phyloP scores from a whole-genome alignment of 176 grass and related monocot species.

The Oropetium thomaeum region DNA sequence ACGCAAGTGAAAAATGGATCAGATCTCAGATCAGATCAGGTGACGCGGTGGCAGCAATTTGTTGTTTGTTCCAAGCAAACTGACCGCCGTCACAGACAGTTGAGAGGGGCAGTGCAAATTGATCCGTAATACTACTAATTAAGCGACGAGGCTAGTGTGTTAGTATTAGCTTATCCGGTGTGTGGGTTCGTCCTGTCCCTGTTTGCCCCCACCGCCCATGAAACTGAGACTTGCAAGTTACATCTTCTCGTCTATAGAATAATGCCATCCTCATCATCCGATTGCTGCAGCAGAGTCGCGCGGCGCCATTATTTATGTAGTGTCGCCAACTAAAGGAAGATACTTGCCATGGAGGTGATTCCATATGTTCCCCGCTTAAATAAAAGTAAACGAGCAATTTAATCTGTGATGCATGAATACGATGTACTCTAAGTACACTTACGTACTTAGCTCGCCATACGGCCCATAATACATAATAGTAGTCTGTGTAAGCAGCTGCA shows the following conservation, averaged over 20 bases:
- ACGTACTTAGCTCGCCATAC: too few species aligned
- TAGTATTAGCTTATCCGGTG: constrained; percentile 32
- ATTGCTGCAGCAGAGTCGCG: not conserved
- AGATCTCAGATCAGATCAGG: not conserved
- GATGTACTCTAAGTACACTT: not conserved
- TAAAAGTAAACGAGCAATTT: constrained; percentile 24
- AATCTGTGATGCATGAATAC: not conserved
- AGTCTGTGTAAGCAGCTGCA: not conserved
- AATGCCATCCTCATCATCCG: not conserved
- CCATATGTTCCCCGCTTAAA: constrained; percentile 22
- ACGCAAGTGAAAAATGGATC: not conserved
- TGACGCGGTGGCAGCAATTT: not conserved
- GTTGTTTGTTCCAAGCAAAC: too few species aligned
- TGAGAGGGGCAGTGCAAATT: too few species aligned
- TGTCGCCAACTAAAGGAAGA: constrained; percentile 27
- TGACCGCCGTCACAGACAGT: too few species aligned
- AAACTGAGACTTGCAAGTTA: constrained; percentile 51
- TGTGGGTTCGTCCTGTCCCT: not conserved
- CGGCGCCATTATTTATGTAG: constrained; percentile 25
- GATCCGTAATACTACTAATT: too few species aligned
- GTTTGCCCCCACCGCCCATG: constrained; percentile 34
- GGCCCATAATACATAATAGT: constrained; percentile 1
- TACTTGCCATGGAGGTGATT: constrained; percentile 40
- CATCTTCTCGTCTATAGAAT: constrained; percentile 32
- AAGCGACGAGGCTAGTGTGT: constrained; percentile 22